phyloP scores from a whole-genome alignment of 2,329 filamentous ascomycete genomes.

The Zasmidium citrigriseum region DNA sequence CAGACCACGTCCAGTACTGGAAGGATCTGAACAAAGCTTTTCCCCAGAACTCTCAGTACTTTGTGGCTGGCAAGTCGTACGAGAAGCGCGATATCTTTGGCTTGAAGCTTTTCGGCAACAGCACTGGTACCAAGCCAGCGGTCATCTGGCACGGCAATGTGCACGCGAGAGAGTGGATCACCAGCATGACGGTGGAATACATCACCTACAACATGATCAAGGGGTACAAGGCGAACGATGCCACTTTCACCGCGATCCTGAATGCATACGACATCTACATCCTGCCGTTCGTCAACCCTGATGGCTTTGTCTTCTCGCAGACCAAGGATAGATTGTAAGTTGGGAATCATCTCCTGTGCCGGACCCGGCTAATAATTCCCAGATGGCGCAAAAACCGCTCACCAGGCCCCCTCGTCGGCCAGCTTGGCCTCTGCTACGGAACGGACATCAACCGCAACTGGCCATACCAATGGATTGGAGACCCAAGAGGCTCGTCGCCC shows the following conservation, averaged over 20 bases:
- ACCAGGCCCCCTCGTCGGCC: conserved; percentile 24
- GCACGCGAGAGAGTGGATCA: conserved; percentile 30
- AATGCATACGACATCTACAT: conserved; percentile 28
- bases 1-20: conserved; percentile 28
- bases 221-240: conserved; percentile 23
- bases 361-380: neutral
- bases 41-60: conserved; percentile 23
- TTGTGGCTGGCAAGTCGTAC: conserved; percentile 22
- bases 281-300: conserved; percentile 26
- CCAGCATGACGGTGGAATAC: conserved; percentile 29
- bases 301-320: conserved; percentile 62
- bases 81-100: conserved; percentile 28
- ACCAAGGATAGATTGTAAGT: conserved; percentile 51
- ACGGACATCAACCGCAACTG: conserved; percentile 63
- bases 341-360: neutral
- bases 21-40: conserved; percentile 25
- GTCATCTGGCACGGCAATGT: conserved; percentile 26
- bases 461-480: conserved; percentile 51
- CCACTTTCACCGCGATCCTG: conserved; percentile 17
- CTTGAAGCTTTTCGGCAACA: conserved; percentile 26
- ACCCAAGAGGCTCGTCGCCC: conserved; percentile 50
- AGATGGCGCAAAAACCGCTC: conserved; percentile 63
- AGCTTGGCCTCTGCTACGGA: conserved; percentile 47
- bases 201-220: conserved; percentile 27
- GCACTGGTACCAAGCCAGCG: conserved; percentile 21